Evolutionary conservation across 2,329 filamentous ascomycete species (phyloP), one percentile per base, ranked within the genome.

Genomic region (Phaeosphaeriaceae sp.): DNA sequence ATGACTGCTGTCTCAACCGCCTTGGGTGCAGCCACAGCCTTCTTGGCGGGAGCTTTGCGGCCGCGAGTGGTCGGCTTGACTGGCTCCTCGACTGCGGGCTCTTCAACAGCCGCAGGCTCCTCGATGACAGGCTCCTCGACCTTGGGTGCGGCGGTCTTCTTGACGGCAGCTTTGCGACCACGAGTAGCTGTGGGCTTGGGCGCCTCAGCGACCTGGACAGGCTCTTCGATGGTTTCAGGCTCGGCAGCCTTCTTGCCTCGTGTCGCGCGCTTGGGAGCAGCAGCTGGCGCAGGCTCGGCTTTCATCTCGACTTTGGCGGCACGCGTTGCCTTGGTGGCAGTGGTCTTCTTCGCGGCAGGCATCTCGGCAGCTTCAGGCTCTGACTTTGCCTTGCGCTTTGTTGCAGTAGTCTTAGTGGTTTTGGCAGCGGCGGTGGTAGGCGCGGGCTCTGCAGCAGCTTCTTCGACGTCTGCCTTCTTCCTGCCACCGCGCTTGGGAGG

Each of bases 401-500:
- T 48, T 15, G 58, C 54, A n/a, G 67, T 62, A 25, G 65, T 51
- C 47, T 67, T 70, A 6, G 65, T 62, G 33, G 61, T 24, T 62
- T 69, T 72, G 25, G 62, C 49, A 13, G 60, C 49, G 15, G 60
- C 49, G 15, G 54, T 31, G 25, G 56, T 52, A 53, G 70, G 64
- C 46, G 66, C 60, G 20, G 66, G 58, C 33, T 60, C 66, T 27
- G 57, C 21, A 7, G 45, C 52, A 22, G 52, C 57, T 53, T 69
- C 68, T 45, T 68, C 70, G 51, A 58, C 57, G 20, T 53, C 62
- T 9, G 65, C 62, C 65, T 70, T 70, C 63, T 66, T 71, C 63
- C 64, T 71, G 53, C 61, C 60, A 42, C 65, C 66, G 61, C 72
- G 70, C 58, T 75, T 75, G 50, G 72, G 72, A 50, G 72, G 70